Evolutionary conservation across 495 filamentous ascomycete genomes (phyloP), one percentile per base, ranked within the genome.

Genomic region (Podospora didyma): DNA sequence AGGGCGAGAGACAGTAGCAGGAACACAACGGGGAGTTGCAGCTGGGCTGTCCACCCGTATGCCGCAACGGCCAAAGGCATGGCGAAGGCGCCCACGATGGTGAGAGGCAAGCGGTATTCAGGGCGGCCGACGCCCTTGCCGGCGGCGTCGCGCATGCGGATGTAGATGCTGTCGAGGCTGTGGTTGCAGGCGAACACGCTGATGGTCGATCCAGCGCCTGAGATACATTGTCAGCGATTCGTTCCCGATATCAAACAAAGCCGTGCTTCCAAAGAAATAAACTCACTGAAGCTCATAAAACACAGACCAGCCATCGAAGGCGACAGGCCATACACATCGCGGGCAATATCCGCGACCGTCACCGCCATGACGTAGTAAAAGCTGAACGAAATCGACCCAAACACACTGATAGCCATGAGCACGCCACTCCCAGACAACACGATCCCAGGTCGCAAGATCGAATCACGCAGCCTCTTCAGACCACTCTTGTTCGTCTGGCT

Each of bases 311-410:
- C 69, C 14, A 65, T 46, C 14, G 76, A 71, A 1, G 80, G 73
- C 7, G 73, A 65, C 21, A 83, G 70, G 6, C 63, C 58, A 56
- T 86, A 86, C 0, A 69, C 28, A 1, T 73, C 63, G 49, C 73
- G 55, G 22, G 84, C 56, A 26, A 83, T 78, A 5, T 76, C 79
- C 3, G 82, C 70, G 14, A 84, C 50, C 7, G 80, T 81, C 7
- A 77, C 80, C 23, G 72, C 69, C 59, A 80, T 67, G 49, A 84
- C 64, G 61, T 86, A 86, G 53, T 75, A 83, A 46, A 73, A 82
- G 2, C 71, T 66, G 57, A 83, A 84, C 10, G 73, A 58, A 14
- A 84, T 59, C 0, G 72, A 70, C 12, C 78, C 80, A 49, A 77
- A 79, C 12, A 83, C 45, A 6, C 77, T 72, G 62, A 84, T 16